These are phyloP conservation scores for Trypanosoma brucei DNA, from an alignment of 208 protist genomes.

Conservation along the genomic window DNA sequence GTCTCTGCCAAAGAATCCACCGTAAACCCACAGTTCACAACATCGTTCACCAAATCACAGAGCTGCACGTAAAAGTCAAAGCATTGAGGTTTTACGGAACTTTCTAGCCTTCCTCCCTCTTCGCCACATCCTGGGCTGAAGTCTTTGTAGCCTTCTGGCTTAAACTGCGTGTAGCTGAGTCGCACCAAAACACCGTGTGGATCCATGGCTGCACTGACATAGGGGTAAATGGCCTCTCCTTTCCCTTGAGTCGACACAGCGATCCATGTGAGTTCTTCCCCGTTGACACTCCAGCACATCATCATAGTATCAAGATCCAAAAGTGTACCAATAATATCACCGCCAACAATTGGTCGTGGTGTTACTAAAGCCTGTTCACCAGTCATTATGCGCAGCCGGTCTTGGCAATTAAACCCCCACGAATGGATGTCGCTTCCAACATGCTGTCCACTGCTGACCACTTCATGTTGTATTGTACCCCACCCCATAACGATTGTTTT, in stretches of 20 bases:
- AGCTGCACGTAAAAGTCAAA: conserved; percentile 82
- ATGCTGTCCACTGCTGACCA: conserved; percentile 67
- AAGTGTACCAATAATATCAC: conserved; percentile 80
- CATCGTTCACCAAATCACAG: conserved; percentile 29
- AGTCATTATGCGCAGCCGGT: conserved; percentile 63
- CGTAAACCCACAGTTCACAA: conserved; percentile 31
- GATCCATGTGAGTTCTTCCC: conserved; percentile 72
- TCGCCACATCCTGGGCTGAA: conserved; percentile 45
- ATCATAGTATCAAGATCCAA: conserved; percentile 79
- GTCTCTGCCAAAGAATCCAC: conserved; percentile 30
- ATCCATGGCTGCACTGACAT: conserved; percentile 74
- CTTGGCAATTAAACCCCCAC: conserved; percentile 87
- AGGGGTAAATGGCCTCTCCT: conserved; percentile 82
- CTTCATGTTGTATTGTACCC: conserved; percentile 86
- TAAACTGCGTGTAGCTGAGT: conserved; percentile 76
- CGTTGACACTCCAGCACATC: conserved; percentile 87
- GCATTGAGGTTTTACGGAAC: conserved; percentile 27
- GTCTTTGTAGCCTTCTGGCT: conserved; percentile 65
- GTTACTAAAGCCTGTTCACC: conserved; percentile 58
- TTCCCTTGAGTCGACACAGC: conserved; percentile 64
- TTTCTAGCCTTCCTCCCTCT: conserved; percentile 17
- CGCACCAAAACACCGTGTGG: conserved; percentile 58
- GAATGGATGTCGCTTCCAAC: conserved; percentile 85
- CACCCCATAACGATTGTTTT: conserved; percentile 79
- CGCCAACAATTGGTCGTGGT: conserved; percentile 33